phyloP scores from a whole-genome alignment of 164 flowering plant species.

The Magnolia changhungtana region DNA sequence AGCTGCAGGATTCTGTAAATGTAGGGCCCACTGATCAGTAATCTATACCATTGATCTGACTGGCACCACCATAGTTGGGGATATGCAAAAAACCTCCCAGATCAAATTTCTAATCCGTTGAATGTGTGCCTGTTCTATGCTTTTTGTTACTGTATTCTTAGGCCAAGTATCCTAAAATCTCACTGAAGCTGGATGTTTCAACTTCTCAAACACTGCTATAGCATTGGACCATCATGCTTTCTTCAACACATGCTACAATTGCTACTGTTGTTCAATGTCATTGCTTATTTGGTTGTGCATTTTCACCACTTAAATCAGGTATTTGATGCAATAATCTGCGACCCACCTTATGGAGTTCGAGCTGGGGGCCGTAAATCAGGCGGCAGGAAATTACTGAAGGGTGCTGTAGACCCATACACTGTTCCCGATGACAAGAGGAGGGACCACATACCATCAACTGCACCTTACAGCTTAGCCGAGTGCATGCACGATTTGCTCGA shows the following conservation, averaged over 20 bases:
- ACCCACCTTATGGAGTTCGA: conserved; percentile 98
- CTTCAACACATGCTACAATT: neutral
- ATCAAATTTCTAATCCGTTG: too few relatives aligned
- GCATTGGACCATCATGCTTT: neutral
- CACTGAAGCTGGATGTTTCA: neutral
- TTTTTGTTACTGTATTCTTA: too few relatives aligned
- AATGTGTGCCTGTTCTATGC: too few relatives aligned
- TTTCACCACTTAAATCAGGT: conserved; percentile 31
- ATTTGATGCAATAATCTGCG: conserved; percentile 94
- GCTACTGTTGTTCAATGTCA: neutral
- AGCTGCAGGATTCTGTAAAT: too few relatives aligned
- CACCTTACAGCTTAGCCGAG: conserved; percentile 83
- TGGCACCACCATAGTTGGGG: too few relatives aligned
- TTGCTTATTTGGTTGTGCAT: neutral
- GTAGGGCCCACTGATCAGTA: too few relatives aligned
- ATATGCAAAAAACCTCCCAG: too few relatives aligned
- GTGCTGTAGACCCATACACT: conserved; percentile 62
- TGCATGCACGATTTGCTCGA: conserved; percentile 93
- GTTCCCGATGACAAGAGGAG: conserved; percentile 88
- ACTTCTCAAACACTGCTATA: neutral
- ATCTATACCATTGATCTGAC: too few relatives aligned
- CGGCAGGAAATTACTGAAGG: conserved; percentile 84
- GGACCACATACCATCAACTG: conserved; percentile 95
- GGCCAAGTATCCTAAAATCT: neutral
- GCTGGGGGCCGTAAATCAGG: conserved; percentile 99